Evolutionary conservation across 2,329 filamentous ascomycete genomes (phyloP), one percentile per base, ranked within the genome.

Genomic region (Esteya vermicola): DNA sequence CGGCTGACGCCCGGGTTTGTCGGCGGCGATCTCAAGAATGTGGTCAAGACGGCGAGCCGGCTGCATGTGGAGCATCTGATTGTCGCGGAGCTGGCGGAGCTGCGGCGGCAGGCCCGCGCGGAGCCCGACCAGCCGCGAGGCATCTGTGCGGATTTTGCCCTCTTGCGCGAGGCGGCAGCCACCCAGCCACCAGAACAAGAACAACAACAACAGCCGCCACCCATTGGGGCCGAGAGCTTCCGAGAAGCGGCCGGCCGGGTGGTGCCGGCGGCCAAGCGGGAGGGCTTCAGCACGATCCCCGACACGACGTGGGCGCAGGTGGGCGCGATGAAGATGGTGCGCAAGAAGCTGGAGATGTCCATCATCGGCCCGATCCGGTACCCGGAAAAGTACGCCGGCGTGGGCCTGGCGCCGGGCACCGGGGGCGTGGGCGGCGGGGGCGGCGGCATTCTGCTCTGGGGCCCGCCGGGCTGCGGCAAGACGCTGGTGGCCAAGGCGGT

Each of bases 401-500:
- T 91, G 7, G 88, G 88, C 52, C 82, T 94, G 49, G 78, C 75
- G 19, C 77, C 82, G 0, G 82, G n/a, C n/a, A n/a, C n/a, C n/a
- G n/a, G n/a, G n/a, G n/a, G n/a, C n/a, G n/a, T n/a, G n/a, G n/a
- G n/a, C n/a, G n/a, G n/a, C n/a, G n/a, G n/a, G n/a, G n/a, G 85
- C 1, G 82, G 85, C 0, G 91, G 91, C 14, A 85, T 95, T 4
- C 70, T 98, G 1, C 82, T 98, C 40, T 98, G 89, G 85, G 91
- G 91, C 0, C 91, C 91, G 1, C 91, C 91, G 0, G 91, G 91
- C 7, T 98, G 91, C 57, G 91, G 91, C 51, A 98, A 98, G 59
- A 98, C 91, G 0, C 72, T 98, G 2, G 76, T 98, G 2, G 91
- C 91, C 16, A 95, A 96, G 61, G 91, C 91, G 4, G 86, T 95